Base-by-base conservation (phyloP, 371 early-diverging fungal species). In the Mucor racemosus region DNA sequence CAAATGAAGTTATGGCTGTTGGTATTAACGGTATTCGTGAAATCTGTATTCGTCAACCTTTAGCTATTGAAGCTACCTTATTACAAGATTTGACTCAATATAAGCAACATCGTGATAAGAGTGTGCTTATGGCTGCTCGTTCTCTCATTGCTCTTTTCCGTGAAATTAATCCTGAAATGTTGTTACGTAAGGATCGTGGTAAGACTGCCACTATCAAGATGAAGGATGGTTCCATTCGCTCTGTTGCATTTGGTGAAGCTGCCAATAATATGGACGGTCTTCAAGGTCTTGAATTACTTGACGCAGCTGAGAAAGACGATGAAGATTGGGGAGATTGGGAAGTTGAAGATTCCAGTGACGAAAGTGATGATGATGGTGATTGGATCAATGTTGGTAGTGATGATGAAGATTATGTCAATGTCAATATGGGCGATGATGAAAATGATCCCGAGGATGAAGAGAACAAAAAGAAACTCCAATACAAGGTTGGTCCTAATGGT, bases 21-120 rank as follows among this genome's bases (percentile, higher is more conserved):
- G 99, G 87, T 60, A 79, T 98, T 61, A 98, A 98, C 77, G 90
- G 92, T 54, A 87, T 98, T 54, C 92, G 99, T 64, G 97, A 97
- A 68, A 90, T 98, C n/a, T 93, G 93, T 71, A 68, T 84, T 3
- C 90, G 99, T 19, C 91, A 92, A 63, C 97, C 99, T 7, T 76
- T 98, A 56, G 95, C 97, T 13, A 95, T 98, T 82, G 86, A 93
- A 35, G 88, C 90, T 26, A 91, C 92, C 1, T 78, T 98, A 58
- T 77, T 98, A 57, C 90, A 94, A 76, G 94, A 95, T 73, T 76
- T 98, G 76, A 87, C 94, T 6, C 91, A 93, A 63, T 98, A 94
- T 84, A 95, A 95, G 82, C 88, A 88, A 65, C 93, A 95, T 77
- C 85, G 90, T 35, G 95, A 97, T 69, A 98, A 97, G 87, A 91